phyloP scores from a whole-genome alignment of 2,329 filamentous ascomycete genomes.

The Aspergillus sojae region DNA sequence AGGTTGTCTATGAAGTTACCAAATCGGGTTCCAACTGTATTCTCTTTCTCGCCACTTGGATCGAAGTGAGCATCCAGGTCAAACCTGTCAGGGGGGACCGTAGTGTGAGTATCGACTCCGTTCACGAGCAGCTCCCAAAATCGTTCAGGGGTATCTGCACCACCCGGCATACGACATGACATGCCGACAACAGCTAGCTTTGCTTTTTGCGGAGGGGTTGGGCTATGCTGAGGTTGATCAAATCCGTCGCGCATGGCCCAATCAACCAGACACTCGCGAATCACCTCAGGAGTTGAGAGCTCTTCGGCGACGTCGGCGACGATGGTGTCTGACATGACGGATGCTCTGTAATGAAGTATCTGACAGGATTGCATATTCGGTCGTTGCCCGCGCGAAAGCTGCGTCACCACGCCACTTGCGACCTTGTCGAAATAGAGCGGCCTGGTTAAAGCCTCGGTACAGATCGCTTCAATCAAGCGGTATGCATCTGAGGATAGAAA shows the following conservation, averaged over 20 bases:
- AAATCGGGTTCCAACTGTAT: constrained; percentile 34
- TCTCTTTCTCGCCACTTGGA: constrained; percentile 35
- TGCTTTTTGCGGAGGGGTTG: constrained; percentile 15
- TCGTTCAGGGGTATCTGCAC: constrained; percentile 25
- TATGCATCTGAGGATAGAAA: neutral
- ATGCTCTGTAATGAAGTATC: too few relatives aligned
- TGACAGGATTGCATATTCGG: too few relatives aligned
- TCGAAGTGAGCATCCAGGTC: constrained; percentile 38
- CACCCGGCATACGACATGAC: constrained; percentile 25
- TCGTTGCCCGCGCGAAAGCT: too few relatives aligned
- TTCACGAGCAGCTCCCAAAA: constrained; percentile 41
- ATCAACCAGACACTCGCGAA: too few relatives aligned
- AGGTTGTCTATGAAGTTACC: constrained; percentile 43
- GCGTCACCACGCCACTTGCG: too few relatives aligned
- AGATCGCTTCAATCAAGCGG: constrained; percentile 3
- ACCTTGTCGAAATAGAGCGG: neutral
- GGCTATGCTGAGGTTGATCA: constrained; percentile 2
- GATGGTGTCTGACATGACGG: too few relatives aligned
- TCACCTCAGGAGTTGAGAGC: too few relatives aligned
- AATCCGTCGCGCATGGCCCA: too few relatives aligned
- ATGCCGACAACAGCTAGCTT: constrained; percentile 32
- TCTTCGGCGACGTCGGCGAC: too few relatives aligned
- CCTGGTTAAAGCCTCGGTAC: neutral
- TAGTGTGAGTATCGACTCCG: constrained; percentile 33
- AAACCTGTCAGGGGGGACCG: constrained; percentile 38